phyloP scores from a whole-genome alignment of 805 yeast genomes.

The Candida hispaniensis region DNA sequence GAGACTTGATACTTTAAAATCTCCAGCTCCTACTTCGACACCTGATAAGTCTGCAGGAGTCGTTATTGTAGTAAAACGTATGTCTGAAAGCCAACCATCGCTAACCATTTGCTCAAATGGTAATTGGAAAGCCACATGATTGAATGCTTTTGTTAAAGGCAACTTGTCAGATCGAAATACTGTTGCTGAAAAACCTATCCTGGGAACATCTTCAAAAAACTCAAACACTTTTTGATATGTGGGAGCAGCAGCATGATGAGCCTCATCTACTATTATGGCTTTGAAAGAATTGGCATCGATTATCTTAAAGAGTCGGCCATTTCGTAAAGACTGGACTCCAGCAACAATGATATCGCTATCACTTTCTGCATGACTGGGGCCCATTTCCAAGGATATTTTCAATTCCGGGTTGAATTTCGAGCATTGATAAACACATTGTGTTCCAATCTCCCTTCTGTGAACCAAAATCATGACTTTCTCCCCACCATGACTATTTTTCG shows the following conservation, averaged over 20 bases:
- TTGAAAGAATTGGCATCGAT: conserved; percentile 55
- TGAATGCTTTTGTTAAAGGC: conserved; percentile 49
- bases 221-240: conserved; percentile 50
- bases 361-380: conserved; percentile 34
- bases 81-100: conserved; percentile 60
- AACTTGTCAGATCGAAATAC: conserved; percentile 63
- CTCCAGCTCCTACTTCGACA: conserved; percentile 34
- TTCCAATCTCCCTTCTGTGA: conserved; percentile 68
- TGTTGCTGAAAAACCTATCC: conserved; percentile 86
- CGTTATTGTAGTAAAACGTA: conserved; percentile 49
- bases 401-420: conserved; percentile 38
- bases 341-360: conserved; percentile 61
- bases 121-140: conserved; percentile 62
- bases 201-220: conserved; percentile 47
- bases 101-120: conserved; percentile 54
- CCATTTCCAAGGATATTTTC: conserved; percentile 62
- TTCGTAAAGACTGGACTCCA: conserved; percentile 57
- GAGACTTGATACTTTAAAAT: conserved; percentile 43
- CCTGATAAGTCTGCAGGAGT: conserved; percentile 37
- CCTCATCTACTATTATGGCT: conserved; percentile 76
- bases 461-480: conserved; percentile 50
- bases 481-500: conserved; percentile 28
- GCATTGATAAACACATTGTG: conserved; percentile 53
- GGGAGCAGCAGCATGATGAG: conserved; percentile 77
- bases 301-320: conserved; percentile 38